Percentiles rank a stretch among this genome's conserved stretches.
Conservation (phyloP, 1,284 basidiomycete species). For the Malassezia nana region DNA sequence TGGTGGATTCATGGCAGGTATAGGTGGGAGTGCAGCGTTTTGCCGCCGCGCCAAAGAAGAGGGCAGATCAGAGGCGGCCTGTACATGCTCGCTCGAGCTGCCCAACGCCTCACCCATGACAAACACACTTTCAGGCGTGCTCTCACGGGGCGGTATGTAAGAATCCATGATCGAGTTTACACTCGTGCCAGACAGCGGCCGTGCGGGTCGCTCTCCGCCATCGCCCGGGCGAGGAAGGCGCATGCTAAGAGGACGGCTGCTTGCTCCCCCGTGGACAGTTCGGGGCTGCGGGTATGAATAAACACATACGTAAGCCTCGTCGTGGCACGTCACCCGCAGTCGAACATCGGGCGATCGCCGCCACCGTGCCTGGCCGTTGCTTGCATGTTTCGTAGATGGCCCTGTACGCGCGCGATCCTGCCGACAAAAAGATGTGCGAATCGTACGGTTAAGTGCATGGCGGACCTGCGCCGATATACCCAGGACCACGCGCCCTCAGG, state of each 20-base stretch:
- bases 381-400: not conserved
- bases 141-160: constrained; percentile 1
- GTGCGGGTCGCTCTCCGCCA: not conserved
- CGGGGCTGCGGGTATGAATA: not conserved
- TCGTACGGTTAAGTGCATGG: too few relatives aligned
- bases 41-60: not conserved
- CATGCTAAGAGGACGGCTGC: too few relatives aligned
- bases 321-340: too few relatives aligned
- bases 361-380: not conserved
- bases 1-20: not conserved
- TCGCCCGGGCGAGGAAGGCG: too few relatives aligned
- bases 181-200: not conserved
- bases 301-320: not conserved
- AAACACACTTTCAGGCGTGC: not conserved
- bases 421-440: too few relatives aligned
- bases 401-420: not conserved
- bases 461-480: not conserved
- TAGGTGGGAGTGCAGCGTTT: not conserved
- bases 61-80: not conserved
- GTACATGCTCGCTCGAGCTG: not conserved
- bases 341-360: too few relatives aligned
- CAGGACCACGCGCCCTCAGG: not conserved
- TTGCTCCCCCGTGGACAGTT: too few relatives aligned
- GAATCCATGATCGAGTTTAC: constrained; percentile 8
- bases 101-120: constrained; percentile 9